Evolutionary conservation across 2,329 filamentous ascomycete species (phyloP).

Genomic region (Talaromyces sp.): DNA sequence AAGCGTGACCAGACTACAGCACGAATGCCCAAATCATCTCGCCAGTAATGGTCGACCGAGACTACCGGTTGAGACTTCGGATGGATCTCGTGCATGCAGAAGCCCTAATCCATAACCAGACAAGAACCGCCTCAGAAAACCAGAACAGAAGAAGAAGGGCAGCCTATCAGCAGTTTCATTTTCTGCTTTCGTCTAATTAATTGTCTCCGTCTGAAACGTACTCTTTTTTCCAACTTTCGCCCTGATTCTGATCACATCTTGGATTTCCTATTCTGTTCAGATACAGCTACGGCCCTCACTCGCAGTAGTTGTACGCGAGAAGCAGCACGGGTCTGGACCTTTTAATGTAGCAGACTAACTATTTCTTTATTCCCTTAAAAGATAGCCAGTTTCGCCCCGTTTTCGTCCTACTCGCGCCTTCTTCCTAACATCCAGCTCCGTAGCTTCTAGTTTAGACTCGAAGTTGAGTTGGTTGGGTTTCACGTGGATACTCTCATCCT

Average conservation of each 20-base stretch:
- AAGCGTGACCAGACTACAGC: conserved; percentile 20
- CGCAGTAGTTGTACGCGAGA: neutral
- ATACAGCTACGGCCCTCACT: neutral
- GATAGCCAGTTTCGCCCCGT: neutral
- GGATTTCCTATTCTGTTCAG: conserved; percentile 10
- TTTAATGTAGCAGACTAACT: neutral
- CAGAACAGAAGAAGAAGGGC: conserved; percentile 10
- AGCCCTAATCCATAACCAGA: neutral
- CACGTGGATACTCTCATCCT: neutral
- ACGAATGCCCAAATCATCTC: conserved; percentile 28
- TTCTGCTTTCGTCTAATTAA: neutral
- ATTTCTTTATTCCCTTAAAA: neutral
- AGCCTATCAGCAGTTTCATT: conserved; percentile 13
- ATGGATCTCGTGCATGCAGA: conserved; percentile 16
- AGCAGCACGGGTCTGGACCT: neutral
- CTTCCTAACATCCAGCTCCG: neutral
- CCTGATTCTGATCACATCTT: neutral
- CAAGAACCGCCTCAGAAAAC: neutral
- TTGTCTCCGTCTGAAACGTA: neutral
- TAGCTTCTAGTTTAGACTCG: neutral
- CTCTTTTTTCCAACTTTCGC: neutral
- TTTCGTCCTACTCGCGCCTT: neutral
- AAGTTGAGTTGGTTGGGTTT: neutral
- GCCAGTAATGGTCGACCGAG: conserved; percentile 12
- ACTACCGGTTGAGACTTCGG: neutral